Evolutionary conservation across 2,329 filamentous ascomycete species (phyloP), one percentile per base, ranked within the genome.

Genomic region (Nothophaeocryptopus gaeumannii): DNA sequence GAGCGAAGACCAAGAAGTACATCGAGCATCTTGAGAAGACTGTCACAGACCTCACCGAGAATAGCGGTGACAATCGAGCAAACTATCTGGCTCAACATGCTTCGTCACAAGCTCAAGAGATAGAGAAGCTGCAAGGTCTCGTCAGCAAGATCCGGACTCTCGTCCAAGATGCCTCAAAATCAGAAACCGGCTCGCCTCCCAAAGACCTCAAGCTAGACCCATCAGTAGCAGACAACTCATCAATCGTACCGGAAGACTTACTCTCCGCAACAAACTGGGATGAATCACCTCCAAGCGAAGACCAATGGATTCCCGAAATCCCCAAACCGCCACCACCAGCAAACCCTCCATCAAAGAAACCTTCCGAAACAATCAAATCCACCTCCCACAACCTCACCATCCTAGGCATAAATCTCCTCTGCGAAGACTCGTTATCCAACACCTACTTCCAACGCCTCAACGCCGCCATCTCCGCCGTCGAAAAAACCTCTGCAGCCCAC

Each of bases 11-110:
- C 9, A 59, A 59, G 35, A 52, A 55, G 26, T 58, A 59, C 15
- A 59, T 59, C 31, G 51, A 50, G n/a, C 56, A 59, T 30, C 52
- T 59, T 10, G 56, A 59, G 43, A 59, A 59, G 52, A 57, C 55
- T 2, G 54, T 59, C 11, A 50, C 50, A 31, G 56, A 59, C 36
- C 34, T 59, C 33, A 59, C 52, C 15, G 52, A 53, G 40, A 53
- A 52, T 40, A 53, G 52, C 34, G 54, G 54, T 11, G 53, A 58
- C 31, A 47, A 45, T 15, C 50, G 54, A 30, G 52, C 54, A 9
- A 53, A 58, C 26, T 59, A 59, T 36, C 44, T 59, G 26, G 56
- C 56, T 5, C 54, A 58, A 29, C 54, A 59, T 55, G 54, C 54
- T 9, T 51, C 54, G 4, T 47, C 57, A 29, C 56, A 59, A 43